Base-by-base conservation (phyloP, 257 asterid species). In the Petunia secreta region DNA sequence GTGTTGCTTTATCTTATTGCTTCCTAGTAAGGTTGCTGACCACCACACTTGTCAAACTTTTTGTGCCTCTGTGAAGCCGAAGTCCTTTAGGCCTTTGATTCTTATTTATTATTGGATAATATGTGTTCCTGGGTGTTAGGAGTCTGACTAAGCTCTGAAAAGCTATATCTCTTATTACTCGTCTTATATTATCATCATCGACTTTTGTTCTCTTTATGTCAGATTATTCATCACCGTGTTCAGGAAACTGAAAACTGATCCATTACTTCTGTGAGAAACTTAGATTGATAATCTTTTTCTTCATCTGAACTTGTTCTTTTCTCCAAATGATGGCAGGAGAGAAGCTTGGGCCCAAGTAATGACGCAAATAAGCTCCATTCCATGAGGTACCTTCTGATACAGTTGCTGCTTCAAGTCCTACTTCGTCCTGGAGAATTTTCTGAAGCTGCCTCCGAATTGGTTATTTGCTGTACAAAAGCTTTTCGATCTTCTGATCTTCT, bases 381-480 rank as follows among this genome's bases (percentile, higher is more conserved):
- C 41, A 79, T 92, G 87, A 90, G 97, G 86, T 91, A 94, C 84
- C 84, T 96, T 83, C 95, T 94, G 78, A 92, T 94, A 84, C 99
- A 96, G 77, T 82, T 94, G 86, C 88, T 96, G 93, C 99, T 94
- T 62, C 99, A 94, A 89, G 88, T 92, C 82, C 85, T 94, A 53
- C 97, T 94, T 87, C 91, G 91, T 60, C 99, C 98, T 80, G 97
- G 87, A 77, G 99, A 94, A 83, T 90, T 89, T 82, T 85, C 82
- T 2, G 98, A 96, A 89, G 94, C 99, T 80, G 95, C 98, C 82
- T 83, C 93, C 46, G 98, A 96, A 85, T 90, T 96, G 83, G 89
- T 91, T 78, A 89, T 90, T 48, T 94, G 98, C 85, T 94, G 98
- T 85, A 88, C 92, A 89, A 92, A 90, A 85, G 93, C 97, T 84